These are phyloP conservation scores for Dipteronia dyeriana DNA, from an alignment of 345 rosid genomes.

Conservation along the genomic window DNA sequence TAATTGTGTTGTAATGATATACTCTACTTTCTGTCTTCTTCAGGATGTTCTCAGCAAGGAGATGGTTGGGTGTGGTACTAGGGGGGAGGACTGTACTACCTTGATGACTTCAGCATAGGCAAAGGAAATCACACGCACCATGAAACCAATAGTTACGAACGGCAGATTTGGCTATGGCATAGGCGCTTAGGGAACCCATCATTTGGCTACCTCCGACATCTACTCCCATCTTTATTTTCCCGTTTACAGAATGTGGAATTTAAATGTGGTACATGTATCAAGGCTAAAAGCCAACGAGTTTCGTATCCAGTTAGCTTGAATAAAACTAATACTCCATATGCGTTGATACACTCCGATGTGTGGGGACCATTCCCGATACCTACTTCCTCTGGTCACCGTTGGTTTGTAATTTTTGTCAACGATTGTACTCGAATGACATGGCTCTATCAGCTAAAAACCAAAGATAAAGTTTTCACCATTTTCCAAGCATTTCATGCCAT, in stretches of 20 bases:
- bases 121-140: not conserved
- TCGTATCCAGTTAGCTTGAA: conserved; percentile 14
- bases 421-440: conserved; percentile 15
- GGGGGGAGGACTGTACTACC: conserved; percentile 4
- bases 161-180: conserved; percentile 20
- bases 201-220: conserved; percentile 2
- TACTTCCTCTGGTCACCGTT: not conserved
- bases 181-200: conserved; percentile 2
- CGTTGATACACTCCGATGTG: not conserved
- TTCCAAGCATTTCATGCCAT: not conserved
- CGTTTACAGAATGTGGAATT: not conserved
- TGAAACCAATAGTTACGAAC: not conserved
- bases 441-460: conserved; percentile 1
- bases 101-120: not conserved
- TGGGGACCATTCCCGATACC: not conserved
- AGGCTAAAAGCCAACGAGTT: conserved; percentile 21
- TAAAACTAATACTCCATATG: not conserved
- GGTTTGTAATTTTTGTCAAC: conserved; percentile 19
- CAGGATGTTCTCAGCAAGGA: not conserved
- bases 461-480: not conserved
- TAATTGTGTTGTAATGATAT: not conserved
- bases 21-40: conserved; percentile 2
- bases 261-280: conserved; percentile 15
- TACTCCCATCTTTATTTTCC: not conserved
- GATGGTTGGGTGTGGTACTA: not conserved